A percentile compares a stretch with the other conserved stretches of the same genome.
These are phyloP conservation scores for Coemansia reversa DNA, from an alignment of 192 early-diverging fungal genomes.

Conservation along the genomic window DNA sequence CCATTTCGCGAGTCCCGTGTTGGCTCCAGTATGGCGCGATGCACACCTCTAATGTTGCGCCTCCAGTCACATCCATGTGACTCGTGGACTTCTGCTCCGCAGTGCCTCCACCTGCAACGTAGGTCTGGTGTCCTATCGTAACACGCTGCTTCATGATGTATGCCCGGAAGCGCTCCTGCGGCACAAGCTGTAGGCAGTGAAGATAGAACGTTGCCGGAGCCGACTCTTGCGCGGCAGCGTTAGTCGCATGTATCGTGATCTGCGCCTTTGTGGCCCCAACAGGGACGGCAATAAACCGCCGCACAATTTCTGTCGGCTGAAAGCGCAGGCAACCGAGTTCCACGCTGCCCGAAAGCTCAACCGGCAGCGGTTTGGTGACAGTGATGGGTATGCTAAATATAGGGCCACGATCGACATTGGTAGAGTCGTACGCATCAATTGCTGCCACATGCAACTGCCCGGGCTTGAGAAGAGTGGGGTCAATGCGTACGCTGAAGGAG, in stretches of 20 bases:
- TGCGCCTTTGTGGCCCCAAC: constrained; percentile 73
- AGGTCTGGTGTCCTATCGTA: constrained; percentile 61
- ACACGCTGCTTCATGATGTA: constrained; percentile 62
- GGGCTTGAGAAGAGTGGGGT: constrained; percentile 74
- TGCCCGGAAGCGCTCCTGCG: constrained; percentile 63
- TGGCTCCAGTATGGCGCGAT: constrained; percentile 91
- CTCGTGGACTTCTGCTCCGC: constrained; percentile 57
- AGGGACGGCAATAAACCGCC: constrained; percentile 83
- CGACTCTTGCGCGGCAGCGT: constrained; percentile 27
- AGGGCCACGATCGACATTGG: constrained; percentile 67
- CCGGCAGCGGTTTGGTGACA: constrained; percentile 73
- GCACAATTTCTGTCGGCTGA: constrained; percentile 72
- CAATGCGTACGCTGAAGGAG: constrained; percentile 70
- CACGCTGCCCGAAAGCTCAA: constrained; percentile 52
- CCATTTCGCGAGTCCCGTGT: constrained; percentile 66
- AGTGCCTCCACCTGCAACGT: constrained; percentile 59
- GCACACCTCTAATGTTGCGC: constrained; percentile 74
- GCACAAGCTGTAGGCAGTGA: constrained; percentile 73
- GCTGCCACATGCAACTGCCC: constrained; percentile 77
- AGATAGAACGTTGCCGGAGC: constrained; percentile 67
- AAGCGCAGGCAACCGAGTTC: constrained; percentile 64
- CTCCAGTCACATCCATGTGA: constrained; percentile 64
- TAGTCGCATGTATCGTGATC: constrained; percentile 41
- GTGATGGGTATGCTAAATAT: constrained; percentile 88
- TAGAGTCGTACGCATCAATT: constrained; percentile 78